phyloP scores from a whole-genome alignment of 305 asterid genomes.

The Solanum hybrid region DNA sequence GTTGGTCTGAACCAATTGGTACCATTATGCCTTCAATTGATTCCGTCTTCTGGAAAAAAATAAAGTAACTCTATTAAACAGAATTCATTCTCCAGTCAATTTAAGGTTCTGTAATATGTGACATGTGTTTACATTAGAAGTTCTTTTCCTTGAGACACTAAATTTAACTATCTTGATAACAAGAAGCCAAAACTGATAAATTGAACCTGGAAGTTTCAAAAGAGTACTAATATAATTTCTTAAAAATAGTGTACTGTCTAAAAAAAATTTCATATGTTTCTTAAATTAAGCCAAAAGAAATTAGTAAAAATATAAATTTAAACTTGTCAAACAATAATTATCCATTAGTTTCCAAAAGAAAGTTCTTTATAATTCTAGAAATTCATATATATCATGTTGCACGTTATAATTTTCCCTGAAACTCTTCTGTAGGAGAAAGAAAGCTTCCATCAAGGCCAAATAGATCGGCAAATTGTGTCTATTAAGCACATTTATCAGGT shows the following conservation, averaged over 20 bases:
- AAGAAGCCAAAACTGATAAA: neutral
- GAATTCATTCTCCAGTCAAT: neutral
- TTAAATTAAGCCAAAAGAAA: neutral
- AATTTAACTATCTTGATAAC: neutral
- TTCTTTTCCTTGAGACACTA: neutral
- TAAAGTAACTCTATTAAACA: neutral
- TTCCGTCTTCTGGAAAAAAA: neutral
- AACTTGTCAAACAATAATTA: neutral
- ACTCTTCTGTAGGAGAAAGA: neutral
- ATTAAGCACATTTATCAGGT: neutral
- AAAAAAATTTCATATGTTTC: neutral
- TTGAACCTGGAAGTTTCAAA: neutral
- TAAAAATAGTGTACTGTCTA: neutral
- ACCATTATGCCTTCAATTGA: neutral
- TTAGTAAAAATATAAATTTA: neutral
- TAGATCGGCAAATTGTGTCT: neutral
- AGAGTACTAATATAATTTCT: neutral
- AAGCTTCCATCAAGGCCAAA: neutral
- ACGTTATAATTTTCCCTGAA: neutral
- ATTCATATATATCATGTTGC: neutral
- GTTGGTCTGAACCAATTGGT: neutral
- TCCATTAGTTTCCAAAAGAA: neutral
- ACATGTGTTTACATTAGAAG: neutral
- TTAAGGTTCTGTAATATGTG: neutral
- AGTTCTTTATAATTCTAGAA: neutral